Base-by-base conservation (phyloP, 2,329 filamentous ascomycete genomes). In the Pseudogymnoascus sp. region DNA sequence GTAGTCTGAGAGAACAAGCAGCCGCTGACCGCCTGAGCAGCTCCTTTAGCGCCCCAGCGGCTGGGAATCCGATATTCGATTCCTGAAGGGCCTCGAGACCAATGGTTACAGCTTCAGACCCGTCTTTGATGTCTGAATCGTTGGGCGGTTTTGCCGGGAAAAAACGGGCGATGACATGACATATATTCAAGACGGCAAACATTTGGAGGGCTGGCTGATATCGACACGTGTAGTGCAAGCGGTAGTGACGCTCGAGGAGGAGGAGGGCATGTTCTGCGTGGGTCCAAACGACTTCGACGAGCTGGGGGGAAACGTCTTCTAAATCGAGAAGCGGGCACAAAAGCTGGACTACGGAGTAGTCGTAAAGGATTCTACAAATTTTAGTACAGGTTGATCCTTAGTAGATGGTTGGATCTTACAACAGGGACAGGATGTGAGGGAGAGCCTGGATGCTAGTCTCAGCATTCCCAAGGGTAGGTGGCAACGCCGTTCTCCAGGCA, bases 151-250 rank as follows among this genome's bases (percentile, higher is more conserved):
- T 39, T 6, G 62, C 63, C 9, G 71, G 68, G 20, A 68, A 72
- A 57, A 68, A 71, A 18, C 70, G 68, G n/a, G 67, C 62, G 25
- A 72, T 57, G 6, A 68, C 57, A 57, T 73, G 71, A 8, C 65
- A 66, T 20, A 73, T 60, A 47, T 73, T 69, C 2, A 73, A 64
- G 28, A 70, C 15, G 20, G 66, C 64, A 62, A 73, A 72, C 63
- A 72, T 69, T 58, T 74, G 72, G 12, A 72, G 60, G 1, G 71
- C 69, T 2, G 70, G 67, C 43, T 73, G 71, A 60, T 72, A 72
- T 18, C 66, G 66, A 59, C 67, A 70, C 1, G 66, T 67, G 59
- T 70, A 73, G 9, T 66, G 64, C 5, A 61, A 62, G 8, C 63
- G 62, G 63, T 72, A 73, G 39, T 67, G 63, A 18, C 65, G 64